phyloP scores from a whole-genome alignment of 495 filamentous ascomycete species.

The Penicillium robsamsonii region DNA sequence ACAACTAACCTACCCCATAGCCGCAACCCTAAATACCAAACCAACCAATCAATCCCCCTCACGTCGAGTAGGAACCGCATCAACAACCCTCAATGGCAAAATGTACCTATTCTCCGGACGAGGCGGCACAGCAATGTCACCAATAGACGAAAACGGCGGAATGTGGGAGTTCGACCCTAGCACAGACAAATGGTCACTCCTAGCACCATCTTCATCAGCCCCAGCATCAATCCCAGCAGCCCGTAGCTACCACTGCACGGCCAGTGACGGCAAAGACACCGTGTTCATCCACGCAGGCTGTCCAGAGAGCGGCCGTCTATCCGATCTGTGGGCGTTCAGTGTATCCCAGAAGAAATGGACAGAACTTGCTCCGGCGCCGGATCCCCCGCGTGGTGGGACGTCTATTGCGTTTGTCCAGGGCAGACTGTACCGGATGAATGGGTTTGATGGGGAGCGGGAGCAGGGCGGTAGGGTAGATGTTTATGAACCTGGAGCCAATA shows the following conservation, averaged over 20 bases:
- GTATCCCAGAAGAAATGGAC: slow-evolving; percentile 58
- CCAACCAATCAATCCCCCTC: slow-evolving; percentile 24
- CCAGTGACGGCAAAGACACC: slow-evolving; percentile 49
- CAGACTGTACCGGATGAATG: slow-evolving; percentile 68
- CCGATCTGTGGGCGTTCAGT: slow-evolving; percentile 73
- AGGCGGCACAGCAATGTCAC: slow-evolving; percentile 51
- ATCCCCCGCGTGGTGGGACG: slow-evolving; percentile 59
- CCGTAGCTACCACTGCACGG: slow-evolving; percentile 49
- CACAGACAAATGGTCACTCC: slow-evolving; percentile 24
- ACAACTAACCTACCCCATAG: neutral
- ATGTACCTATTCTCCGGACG: slow-evolving; percentile 59
- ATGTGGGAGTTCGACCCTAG: slow-evolving; percentile 47
- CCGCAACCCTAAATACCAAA: neutral
- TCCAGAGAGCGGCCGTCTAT: slow-evolving; percentile 52
- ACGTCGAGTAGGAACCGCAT: slow-evolving; percentile 51
- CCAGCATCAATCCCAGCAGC: slow-evolving; percentile 32
- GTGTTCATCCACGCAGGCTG: slow-evolving; percentile 75
- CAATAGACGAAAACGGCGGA: slow-evolving; percentile 52
- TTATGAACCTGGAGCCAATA: slow-evolving; percentile 31
- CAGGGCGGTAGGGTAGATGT: slow-evolving; percentile 66
- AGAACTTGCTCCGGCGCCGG: slow-evolving; percentile 58
- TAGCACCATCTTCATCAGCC: slow-evolving; percentile 19
- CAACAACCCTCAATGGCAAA: slow-evolving; percentile 38
- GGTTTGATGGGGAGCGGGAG: slow-evolving; percentile 64
- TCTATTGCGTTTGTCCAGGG: slow-evolving; percentile 56